Evolutionary conservation across 805 yeast species (phyloP), one percentile per base, ranked within the genome.

Genomic region (Nakazawaea ishiwadae): DNA sequence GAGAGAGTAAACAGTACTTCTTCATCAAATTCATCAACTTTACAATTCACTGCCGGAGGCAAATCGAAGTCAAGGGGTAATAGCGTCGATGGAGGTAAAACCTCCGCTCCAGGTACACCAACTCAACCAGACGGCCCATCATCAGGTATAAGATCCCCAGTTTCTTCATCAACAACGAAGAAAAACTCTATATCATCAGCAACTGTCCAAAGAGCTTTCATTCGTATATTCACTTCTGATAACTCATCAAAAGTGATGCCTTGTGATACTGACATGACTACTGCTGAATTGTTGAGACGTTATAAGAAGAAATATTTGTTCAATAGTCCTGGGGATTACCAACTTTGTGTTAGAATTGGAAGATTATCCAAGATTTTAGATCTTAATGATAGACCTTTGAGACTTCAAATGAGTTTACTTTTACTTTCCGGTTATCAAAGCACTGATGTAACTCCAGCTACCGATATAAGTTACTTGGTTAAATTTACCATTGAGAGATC

Each of bases 391-490:
- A 76, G 73, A 46, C 96, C 96, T 0, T 69, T 90, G 30, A 72
- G 78, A 44, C 79, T 86, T 42, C 96, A 89, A 59, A 72, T 82
- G 51, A 82, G 84, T 35, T 60, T 89, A 37, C 59, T 90, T 21
- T 65, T 81, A 44, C 63, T 86, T 31, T 81, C 86, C 54, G 98
- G 97, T 4, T 90, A 84, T 54, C 72, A 75, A 3, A 84, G 81
- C 36, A 69, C 75, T n/a, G 81, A 79, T 48, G 84, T 79, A 38
- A 71, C 89, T 45, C 96, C 95, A 24, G 71, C 95, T 46, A 89
- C 84, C 43, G 97, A 90, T 60, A 61, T 89, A 47, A 80, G 89
- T 37, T 87, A 80, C 53, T 68, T 90, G 32, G 86, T 89, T 62
- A 84, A 87, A 49, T 88, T 90, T 57, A 79, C 82, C 23, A 73